Percentiles rank a stretch among this genome's conserved stretches.
Conservation (phyloP, 495 filamentous ascomycete genomes). For the Neurospora sp. region DNA sequence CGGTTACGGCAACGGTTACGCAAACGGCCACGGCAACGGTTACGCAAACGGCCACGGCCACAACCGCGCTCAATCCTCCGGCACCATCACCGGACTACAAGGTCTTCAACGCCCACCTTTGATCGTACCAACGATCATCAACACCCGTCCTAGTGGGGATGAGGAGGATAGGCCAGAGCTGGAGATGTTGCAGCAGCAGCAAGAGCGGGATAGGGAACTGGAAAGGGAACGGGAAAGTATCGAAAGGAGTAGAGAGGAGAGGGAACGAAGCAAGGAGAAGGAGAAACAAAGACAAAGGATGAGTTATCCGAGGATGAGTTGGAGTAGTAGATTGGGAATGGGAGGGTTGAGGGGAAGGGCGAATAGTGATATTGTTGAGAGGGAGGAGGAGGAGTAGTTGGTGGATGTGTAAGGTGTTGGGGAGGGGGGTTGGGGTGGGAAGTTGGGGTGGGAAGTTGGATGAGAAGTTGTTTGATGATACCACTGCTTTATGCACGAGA, state of each 20-base stretch:
- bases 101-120: background rate
- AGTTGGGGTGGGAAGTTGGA: no score
- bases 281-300: background rate
- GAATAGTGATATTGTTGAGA: background rate
- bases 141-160: background rate
- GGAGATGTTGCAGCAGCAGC: background rate
- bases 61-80: background rate
- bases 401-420: no score
- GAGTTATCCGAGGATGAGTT: background rate
- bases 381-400: background rate
- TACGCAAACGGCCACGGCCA: background rate
- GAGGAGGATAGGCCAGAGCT: no score
- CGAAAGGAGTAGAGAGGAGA: background rate
- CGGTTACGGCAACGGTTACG: background rate
- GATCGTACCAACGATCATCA: background rate
- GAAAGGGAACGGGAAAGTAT: background rate
- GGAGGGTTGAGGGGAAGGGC: background rate
- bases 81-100: background rate
- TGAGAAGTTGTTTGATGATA: background rate
- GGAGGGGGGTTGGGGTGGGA: no score
- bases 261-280: background rate
- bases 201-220: background rate
- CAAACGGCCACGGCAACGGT: background rate
- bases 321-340: background rate
- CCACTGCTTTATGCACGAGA: background rate